Base-by-base conservation (phyloP, 2,329 filamentous ascomycete species). In the Scedosporium dehoogii region DNA sequence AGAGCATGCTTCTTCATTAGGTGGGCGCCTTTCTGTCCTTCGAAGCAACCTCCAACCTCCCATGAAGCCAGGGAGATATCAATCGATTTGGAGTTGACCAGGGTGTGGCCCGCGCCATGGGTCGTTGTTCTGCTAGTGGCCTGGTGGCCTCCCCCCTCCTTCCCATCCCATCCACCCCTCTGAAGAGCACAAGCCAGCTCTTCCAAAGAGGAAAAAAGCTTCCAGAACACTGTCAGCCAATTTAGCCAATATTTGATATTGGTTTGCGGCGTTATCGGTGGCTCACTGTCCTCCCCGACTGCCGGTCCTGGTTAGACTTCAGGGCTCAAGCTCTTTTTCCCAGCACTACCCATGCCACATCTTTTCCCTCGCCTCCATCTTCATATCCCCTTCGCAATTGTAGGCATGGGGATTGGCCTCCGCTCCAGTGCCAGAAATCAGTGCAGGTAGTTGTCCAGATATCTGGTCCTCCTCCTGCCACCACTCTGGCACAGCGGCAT, bases 171-270 rank as follows among this genome's bases (percentile, higher is more conserved):
- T 21, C 51, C 21, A 27, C 29, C 29, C 42, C 44, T 48, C 44
- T 48, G n/a, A 58, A 41, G 29, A 23, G 46, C n/a, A 56, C n/a
- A 61, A 41, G 59, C 41, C 29, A 18, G 48, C 25, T 42, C 48
- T 38, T 21, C 44, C 44, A 48, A n/a, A 48, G 48, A 18, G 21
- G 10, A 57, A 42, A 61, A 55, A 57, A 61, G 60, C 60, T 61
- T 61, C 51, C 60, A 57, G 60, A 58, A 62, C 23, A 23, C 60
- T 62, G 60, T 42, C 51, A 21, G 12, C 33, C 51, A 21, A 62
- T 62, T 62, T 58, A 62, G 60, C 33, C 60, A 58, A 62, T 62
- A 57, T 46, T 23, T 23, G 21, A 56, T 25, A 48, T 55, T 61
- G 59, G 44, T 29, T 38, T 48, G 14, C 21, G 25, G 48, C 27